These are phyloP conservation scores for Gossypium lobatum DNA, from an alignment of 441 rosid species.

Conservation along the genomic window DNA sequence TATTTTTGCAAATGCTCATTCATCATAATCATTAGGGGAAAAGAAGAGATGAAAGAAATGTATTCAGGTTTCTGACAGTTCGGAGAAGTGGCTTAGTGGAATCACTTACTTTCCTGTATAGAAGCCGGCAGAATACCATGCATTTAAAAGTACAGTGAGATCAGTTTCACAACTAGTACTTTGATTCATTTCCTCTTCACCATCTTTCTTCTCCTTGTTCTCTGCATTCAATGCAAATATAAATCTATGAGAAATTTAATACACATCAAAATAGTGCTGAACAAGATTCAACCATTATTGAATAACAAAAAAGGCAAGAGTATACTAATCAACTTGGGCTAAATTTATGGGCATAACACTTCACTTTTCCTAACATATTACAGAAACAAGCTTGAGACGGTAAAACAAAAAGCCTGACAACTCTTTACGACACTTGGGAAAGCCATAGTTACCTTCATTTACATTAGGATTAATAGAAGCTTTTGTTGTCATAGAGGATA, in stretches of 20 bases:
- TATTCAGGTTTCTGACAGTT: slow-evolving; percentile 6
- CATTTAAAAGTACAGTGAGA: slow-evolving; percentile 44
- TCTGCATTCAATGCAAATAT: slow-evolving; percentile 22
- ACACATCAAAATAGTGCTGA: not conserved
- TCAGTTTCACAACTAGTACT: slow-evolving; percentile 34
- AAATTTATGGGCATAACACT: not conserved
- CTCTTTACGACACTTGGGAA: not conserved
- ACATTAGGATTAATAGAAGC: slow-evolving; percentile 10
- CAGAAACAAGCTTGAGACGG: not conserved
- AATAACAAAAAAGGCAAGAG: not conserved
- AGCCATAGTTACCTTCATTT: slow-evolving; percentile 27
- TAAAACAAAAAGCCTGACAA: not conserved
- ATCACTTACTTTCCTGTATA: slow-evolving; percentile 61
- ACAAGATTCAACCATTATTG: not conserved
- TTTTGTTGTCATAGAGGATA: slow-evolving; percentile 34
- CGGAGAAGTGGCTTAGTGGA: not conserved
- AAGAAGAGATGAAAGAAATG: not conserved
- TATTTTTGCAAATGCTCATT: not conserved
- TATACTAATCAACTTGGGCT: not conserved
- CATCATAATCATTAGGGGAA: not conserved
- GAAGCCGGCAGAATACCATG: slow-evolving; percentile 68
- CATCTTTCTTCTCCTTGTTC: slow-evolving; percentile 25
- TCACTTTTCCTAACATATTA: not conserved
- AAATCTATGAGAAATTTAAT: not conserved
- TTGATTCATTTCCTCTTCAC: slow-evolving; percentile 24